These are phyloP conservation scores for Neopestalotiopsis rosae DNA, from an alignment of 2,329 filamentous ascomycete species.

Conservation along the genomic window DNA sequence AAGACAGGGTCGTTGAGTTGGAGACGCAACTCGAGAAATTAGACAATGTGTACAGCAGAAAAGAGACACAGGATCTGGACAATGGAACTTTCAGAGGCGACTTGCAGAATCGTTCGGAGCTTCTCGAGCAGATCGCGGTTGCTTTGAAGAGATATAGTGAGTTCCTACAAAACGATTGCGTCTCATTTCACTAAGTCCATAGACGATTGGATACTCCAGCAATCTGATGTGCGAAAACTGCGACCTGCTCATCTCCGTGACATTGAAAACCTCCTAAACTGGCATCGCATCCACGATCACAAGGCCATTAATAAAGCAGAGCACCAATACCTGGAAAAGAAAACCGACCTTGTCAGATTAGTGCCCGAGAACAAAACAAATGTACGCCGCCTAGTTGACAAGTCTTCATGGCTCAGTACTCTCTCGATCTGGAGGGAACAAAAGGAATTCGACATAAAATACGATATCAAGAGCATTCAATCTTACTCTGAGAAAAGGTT, in stretches of 20 bases:
- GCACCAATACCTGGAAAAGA: not conserved
- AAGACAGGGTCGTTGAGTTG: constrained; percentile 39
- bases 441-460: not conserved
- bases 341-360: not conserved
- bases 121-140: not conserved
- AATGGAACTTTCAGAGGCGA: constrained; percentile 36
- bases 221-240: not conserved
- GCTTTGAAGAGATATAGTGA: not conserved
- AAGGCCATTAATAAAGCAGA: constrained; percentile 27
- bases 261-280: constrained; percentile 29
- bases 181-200: too few relatives aligned
- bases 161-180: not conserved
- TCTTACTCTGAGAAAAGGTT: constrained; percentile 22
- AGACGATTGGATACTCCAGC: not conserved
- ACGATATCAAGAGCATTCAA: not conserved
- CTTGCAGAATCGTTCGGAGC: constrained; percentile 20
- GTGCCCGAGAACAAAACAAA: constrained; percentile 25
- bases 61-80: constrained; percentile 17
- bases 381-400: constrained; percentile 21
- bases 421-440: constrained; percentile 19
- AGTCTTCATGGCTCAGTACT: constrained; percentile 21
- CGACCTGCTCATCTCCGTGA: constrained; percentile 17
- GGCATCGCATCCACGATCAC: constrained; percentile 28
- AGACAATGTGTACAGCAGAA: not conserved
- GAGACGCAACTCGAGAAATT: constrained; percentile 27